Percentiles rank a stretch among this genome's conserved stretches.
These are phyloP conservation scores for Croton laevigatus DNA, from an alignment of 441 rosid genomes.

Conservation along the genomic window DNA sequence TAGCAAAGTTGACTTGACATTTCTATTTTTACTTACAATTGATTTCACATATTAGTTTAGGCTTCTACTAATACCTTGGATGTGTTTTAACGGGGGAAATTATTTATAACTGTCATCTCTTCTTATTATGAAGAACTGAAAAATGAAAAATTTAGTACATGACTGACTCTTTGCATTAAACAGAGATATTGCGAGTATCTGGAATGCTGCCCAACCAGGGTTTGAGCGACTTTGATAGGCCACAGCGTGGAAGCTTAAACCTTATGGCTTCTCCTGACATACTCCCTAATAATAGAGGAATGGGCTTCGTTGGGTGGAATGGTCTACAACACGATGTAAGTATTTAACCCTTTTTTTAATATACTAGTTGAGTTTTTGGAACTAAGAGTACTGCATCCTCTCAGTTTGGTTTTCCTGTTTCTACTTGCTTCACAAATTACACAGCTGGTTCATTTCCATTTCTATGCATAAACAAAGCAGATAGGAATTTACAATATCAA, in stretches of 20 bases:
- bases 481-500: background rate
- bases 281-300: conserved; percentile 49
- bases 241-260: conserved; percentile 75
- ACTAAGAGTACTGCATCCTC: background rate
- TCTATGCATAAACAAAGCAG: background rate
- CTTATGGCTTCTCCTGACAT: conserved; percentile 81
- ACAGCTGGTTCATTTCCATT: background rate
- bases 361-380: background rate
- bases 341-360: too few relatives aligned
- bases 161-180: conserved; percentile 18
- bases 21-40: background rate
- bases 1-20: too few relatives aligned
- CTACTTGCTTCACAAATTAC: background rate
- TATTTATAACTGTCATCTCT: background rate
- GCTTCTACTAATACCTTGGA: background rate
- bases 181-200: conserved; percentile 78
- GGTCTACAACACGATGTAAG: conserved; percentile 67
- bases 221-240: conserved; percentile 61
- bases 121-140: background rate
- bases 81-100: background rate
- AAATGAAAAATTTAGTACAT: background rate
- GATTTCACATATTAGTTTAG: background rate
- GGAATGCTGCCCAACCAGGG: conserved; percentile 79
- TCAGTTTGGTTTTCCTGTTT: background rate
- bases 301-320: conserved; percentile 65